A percentile compares a stretch with the other conserved stretches of the same genome.
These are phyloP conservation scores for Phaeolepiota aurea DNA, from an alignment of 768 basidiomycete species.

Conservation along the genomic window DNA sequence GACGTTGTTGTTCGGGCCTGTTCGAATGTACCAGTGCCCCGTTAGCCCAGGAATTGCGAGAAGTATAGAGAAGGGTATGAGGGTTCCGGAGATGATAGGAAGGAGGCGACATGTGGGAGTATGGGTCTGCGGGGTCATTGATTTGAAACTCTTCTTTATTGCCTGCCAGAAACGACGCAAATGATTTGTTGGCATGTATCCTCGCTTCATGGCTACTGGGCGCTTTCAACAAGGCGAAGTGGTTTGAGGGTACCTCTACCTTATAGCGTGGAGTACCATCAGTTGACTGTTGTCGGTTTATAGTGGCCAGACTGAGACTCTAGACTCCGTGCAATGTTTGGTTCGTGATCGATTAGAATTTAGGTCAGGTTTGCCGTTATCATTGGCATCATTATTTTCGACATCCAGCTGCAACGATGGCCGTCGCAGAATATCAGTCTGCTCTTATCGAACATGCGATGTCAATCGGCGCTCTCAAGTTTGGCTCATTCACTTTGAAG, in stretches of 20 bases:
- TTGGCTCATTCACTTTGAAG: conserved; percentile 90
- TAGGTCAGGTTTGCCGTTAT: no score
- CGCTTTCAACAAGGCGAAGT: no score
- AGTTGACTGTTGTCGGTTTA: no score
- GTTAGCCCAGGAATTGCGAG: conserved; percentile 78
- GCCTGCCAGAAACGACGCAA: neutral
- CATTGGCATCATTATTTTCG: neutral
- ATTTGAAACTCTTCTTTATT: neutral
- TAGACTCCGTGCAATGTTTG: no score
- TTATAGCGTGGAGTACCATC: no score
- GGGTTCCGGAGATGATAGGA: conserved; percentile 59
- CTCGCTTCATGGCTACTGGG: no score
- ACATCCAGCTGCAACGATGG: conserved; percentile 12
- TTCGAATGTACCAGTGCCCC: conserved; percentile 65
- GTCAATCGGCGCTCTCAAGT: conserved; percentile 70
- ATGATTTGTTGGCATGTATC: no score
- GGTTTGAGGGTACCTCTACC: no score
- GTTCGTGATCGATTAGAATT: no score
- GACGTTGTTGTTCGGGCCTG: conserved; percentile 25
- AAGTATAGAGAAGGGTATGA: conserved; percentile 74
- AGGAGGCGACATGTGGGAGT: conserved; percentile 50
- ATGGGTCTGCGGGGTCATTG: no score
- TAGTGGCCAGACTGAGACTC: no score
- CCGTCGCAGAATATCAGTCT: conserved; percentile 43
- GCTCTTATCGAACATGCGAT: conserved; percentile 66